phyloP scores from a whole-genome alignment of 306 rosid genomes.

The Abrus precatorius region DNA sequence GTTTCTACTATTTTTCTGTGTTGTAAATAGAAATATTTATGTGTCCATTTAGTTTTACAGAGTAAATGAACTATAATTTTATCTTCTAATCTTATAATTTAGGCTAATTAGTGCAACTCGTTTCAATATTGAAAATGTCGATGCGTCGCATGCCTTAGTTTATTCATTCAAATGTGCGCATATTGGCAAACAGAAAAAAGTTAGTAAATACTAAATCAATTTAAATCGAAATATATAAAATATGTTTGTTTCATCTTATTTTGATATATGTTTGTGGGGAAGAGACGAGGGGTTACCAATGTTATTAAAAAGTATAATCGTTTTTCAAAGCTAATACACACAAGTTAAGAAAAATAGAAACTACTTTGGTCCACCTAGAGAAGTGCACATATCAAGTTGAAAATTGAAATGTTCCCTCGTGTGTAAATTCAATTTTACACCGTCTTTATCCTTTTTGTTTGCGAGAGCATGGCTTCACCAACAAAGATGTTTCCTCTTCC shows the following conservation, averaged over 20 bases:
- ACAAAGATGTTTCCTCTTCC: conserved; percentile 19
- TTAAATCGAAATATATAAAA: background rate
- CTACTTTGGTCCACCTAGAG: background rate
- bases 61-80: background rate
- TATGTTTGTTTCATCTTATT: no score
- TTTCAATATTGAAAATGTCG: background rate
- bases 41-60: background rate
- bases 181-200: background rate
- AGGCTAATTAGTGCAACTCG: background rate
- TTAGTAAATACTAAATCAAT: background rate
- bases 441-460: background rate
- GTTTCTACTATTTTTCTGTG: no score
- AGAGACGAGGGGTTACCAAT: no score
- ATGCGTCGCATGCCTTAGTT: background rate
- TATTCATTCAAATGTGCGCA: background rate
- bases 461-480: background rate
- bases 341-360: no score
- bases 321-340: no score
- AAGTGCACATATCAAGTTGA: conserved; percentile 1
- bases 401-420: conserved; percentile 5
- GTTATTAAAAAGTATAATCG: no score
- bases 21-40: background rate
- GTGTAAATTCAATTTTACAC: background rate
- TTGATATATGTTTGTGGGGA: no score
- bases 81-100: background rate